Evolutionary conservation across 2,329 filamentous ascomycete species (phyloP).

Genomic region (Fusarium coffeatum): DNA sequence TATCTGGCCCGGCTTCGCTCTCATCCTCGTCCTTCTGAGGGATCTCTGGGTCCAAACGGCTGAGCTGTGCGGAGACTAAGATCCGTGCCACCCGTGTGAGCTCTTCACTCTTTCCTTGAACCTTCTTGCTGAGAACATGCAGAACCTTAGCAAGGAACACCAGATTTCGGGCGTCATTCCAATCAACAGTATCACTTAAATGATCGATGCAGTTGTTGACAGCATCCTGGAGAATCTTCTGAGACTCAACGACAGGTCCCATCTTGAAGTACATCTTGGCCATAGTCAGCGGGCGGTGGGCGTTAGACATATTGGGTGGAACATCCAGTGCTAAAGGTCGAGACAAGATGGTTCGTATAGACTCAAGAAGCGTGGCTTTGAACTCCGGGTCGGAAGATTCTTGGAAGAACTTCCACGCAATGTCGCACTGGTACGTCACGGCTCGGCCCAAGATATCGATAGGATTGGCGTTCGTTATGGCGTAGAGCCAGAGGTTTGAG

Average conservation of each 20-base stretch:
- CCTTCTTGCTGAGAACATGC: background rate
- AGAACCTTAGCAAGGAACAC: background rate
- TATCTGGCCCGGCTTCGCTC: rapidly evolving
- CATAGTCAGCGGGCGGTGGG: background rate
- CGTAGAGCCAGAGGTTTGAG: rapidly evolving
- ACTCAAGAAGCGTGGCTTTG: background rate
- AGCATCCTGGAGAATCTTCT: background rate
- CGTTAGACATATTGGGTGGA: background rate
- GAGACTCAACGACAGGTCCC: constrained; percentile 4
- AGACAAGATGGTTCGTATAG: background rate
- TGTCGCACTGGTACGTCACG: background rate
- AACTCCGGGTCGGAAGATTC: background rate
- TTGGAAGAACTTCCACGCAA: constrained; percentile 12
- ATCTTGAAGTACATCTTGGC: constrained; percentile 19
- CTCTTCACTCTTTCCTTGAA: background rate
- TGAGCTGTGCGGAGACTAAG: background rate
- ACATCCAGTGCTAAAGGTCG: background rate
- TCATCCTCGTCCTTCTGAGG: background rate
- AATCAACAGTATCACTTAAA: background rate
- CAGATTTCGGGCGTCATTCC: background rate
- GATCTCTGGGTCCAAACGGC: background rate
- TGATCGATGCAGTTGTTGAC: background rate
- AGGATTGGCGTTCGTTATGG: background rate
- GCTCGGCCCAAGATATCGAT: rapidly evolving
- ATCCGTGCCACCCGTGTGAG: background rate